Evolutionary conservation across 495 filamentous ascomycete species (phyloP), one percentile per base, ranked within the genome.

Genomic region (Penicillium arizonense): DNA sequence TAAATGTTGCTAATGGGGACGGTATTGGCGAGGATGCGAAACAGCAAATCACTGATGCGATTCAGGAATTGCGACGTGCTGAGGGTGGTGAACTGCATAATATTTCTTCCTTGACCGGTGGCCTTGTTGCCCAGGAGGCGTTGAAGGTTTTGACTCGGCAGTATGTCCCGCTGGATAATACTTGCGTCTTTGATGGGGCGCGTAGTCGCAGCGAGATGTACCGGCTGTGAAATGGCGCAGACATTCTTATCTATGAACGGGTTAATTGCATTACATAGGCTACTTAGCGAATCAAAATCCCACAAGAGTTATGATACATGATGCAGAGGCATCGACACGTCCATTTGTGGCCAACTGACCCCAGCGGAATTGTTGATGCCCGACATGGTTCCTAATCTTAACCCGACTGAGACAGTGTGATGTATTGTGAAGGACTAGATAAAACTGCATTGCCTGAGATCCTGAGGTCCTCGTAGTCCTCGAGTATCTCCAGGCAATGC

Each of bases 101-200:
- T 67, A 89, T 96, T 44, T 85, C 92, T n/a, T 85, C 91, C 21
- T 68, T 97, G 42, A 88, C 87, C 7, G 94, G 95, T 16, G 95
- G 94, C 0, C 85, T 99, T 71, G 87, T 95, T 21, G 90, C 92
- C 26, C 94, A 99, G 72, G 94, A 99, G 76, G 82, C 90, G 26
- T 91, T 97, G 66, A 99, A 99, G 78, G 86, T 96, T 24, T 79
- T 97, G 53, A 99, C 94, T 43, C 85, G 90, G 69, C 94, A 99
- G 78, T 99, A 99, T 76, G 82, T 96, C 11, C 94, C 94, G 14
- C 82, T 96, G 48, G 91, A 97, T 63, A 94, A 96, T 68, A 93
- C 88, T 9, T 93, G 90, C 67, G 76, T 97, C 48, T 96, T 95
- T 65, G 91, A 97, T 75, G 94, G 94, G 40, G 86, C 96, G 20